A percentile compares a stretch with the other conserved stretches of the same genome.
These are phyloP conservation scores for Ustilago hordei DNA, from an alignment of 1,284 basidiomycete species.

Conservation along the genomic window DNA sequence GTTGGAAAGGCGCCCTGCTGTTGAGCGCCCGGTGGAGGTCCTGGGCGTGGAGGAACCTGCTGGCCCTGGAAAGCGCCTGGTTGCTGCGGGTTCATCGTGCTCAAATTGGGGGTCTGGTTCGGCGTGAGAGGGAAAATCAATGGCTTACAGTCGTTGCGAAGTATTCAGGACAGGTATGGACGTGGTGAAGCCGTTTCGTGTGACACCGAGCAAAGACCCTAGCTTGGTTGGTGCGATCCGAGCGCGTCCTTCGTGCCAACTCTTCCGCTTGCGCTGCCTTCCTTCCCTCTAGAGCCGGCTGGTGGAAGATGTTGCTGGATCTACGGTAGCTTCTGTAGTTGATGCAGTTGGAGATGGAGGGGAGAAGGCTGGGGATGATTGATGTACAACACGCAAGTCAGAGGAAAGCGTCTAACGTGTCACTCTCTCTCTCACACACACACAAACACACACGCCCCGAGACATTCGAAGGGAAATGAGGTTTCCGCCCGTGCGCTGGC, in stretches of 20 bases:
- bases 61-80: constrained; percentile 25
- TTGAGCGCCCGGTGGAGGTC: constrained; percentile 15
- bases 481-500: constrained; percentile 23
- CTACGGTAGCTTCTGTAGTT: neutral
- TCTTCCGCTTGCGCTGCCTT: neutral
- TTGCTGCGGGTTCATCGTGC: constrained; percentile 32
- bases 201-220: neutral
- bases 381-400: constrained; percentile 6
- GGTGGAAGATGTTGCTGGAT: neutral
- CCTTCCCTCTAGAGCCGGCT: neutral
- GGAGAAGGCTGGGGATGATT: neutral
- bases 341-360: neutral
- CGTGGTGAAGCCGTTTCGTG: neutral
- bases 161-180: neutral
- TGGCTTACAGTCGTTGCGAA: neutral
- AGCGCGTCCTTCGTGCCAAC: neutral
- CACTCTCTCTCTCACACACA: neutral
- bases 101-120: neutral
- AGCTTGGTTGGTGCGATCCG: neutral
- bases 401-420: constrained; percentile 9
- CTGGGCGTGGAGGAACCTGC: constrained; percentile 30
- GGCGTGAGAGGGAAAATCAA: too few relatives aligned
- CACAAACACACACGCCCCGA: neutral
- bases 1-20: constrained; percentile 24
- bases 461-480: neutral